These are phyloP conservation scores for Pluteus cervinus DNA, from an alignment of 768 basidiomycete species.

Conservation along the genomic window DNA sequence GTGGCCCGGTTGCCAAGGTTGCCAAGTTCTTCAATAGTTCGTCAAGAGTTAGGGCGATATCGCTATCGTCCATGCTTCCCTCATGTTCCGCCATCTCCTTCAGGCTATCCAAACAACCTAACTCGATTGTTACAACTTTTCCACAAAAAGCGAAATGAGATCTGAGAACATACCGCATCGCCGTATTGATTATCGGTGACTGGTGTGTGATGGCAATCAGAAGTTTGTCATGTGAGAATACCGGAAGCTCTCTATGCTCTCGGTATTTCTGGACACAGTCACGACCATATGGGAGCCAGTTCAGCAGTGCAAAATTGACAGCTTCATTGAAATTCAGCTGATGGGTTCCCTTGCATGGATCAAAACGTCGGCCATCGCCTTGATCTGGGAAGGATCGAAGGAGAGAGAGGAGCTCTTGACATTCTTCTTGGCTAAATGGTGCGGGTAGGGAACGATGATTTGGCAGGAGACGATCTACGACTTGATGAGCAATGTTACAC, in stretches of 20 bases:
- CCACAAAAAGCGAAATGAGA: neutral
- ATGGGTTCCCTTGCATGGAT: too few species aligned
- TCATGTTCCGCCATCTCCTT: constrained; percentile 88
- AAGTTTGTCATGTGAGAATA: constrained; percentile 97
- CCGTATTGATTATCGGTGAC: constrained; percentile 85
- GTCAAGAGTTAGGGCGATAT: constrained; percentile 62
- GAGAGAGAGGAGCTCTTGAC: constrained; percentile 63
- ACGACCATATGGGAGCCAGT: constrained; percentile 85
- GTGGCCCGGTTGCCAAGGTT: too few species aligned
- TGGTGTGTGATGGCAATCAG: constrained; percentile 94
- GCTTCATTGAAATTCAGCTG: constrained; percentile 99
- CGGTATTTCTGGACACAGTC: constrained; percentile 88
- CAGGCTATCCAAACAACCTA: constrained; percentile 81
- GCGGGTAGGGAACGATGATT: constrained; percentile 49
- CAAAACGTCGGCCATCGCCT: too few species aligned
- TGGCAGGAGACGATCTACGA: constrained; percentile 61
- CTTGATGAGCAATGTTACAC: neutral
- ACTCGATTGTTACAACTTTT: constrained; percentile 3
- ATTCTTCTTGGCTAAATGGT: constrained; percentile 74
- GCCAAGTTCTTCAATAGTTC: constrained; percentile 74
- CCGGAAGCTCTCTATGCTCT: constrained; percentile 85
- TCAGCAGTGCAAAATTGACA: constrained; percentile 94
- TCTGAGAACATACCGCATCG: constrained; percentile 70
- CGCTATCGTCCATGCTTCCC: constrained; percentile 47
- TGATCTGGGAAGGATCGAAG: too few species aligned